Conservation (phyloP, 2,329 filamentous ascomycete genomes). For the Knufia fluminis region DNA sequence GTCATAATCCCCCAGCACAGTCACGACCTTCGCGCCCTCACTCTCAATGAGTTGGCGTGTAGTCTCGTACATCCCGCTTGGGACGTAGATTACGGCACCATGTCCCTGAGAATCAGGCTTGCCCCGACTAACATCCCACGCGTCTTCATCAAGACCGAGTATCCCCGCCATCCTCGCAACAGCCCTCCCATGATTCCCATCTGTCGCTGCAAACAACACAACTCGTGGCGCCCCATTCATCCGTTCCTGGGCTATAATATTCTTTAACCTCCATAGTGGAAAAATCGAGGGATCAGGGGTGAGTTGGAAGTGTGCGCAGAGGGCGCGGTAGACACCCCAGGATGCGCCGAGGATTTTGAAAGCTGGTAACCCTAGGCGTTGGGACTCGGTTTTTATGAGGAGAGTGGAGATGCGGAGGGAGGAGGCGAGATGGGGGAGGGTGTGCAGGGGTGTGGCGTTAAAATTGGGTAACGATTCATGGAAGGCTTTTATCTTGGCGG, state of each 20-base stretch:
- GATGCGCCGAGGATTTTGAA: constrained; percentile 77
- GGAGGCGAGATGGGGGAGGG: constrained; percentile 45
- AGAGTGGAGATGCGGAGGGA: constrained; percentile 50
- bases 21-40: constrained; percentile 42
- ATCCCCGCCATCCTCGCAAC: constrained; percentile 58
- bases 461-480: constrained; percentile 52
- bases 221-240: constrained; percentile 21
- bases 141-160: constrained; percentile 28
- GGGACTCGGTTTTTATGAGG: constrained; percentile 62
- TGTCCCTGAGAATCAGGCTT: too few relatives aligned
- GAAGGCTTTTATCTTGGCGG: constrained; percentile 32
- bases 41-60: not conserved
- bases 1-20: constrained; percentile 54
- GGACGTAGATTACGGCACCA: not conserved
- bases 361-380: constrained; percentile 57
- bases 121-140: not conserved
- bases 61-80: not conserved
- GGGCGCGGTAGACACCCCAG: constrained; percentile 57
- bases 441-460: constrained; percentile 44
- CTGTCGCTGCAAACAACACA: constrained; percentile 55
- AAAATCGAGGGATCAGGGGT: too few relatives aligned
- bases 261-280: too few relatives aligned
- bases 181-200: constrained; percentile 69
- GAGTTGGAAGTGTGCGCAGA: constrained; percentile 31
- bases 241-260: too few relatives aligned